Base-by-base conservation (phyloP, 768 basidiomycete species). In the Collybia nuda region DNA sequence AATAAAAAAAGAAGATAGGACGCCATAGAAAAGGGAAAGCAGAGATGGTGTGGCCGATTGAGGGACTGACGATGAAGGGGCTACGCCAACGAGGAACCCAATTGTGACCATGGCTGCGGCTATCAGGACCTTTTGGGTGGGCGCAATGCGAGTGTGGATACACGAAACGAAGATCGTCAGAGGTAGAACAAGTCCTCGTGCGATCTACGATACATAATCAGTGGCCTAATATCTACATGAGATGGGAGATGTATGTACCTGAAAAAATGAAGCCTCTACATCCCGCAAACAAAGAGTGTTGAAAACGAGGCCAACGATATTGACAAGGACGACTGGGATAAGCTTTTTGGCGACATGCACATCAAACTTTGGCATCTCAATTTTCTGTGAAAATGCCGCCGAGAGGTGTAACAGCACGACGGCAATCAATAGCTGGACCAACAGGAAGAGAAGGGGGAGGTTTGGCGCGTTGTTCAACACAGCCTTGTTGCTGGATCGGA, bases 251-350 rank as follows among this genome's bases (percentile, higher is more conserved):
- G 32, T 17, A 38, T 55, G 32, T 55, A 85, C 86, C 75, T 90
- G 88, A 67, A 90, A 92, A 66, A 86, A 92, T 0, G 85, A 83
- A 2, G 89, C 88, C 49, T 91, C 89, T 17, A 92, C 88, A 47
- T 81, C 84, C 22, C 87, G 77, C 47, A 91, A 71, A 60, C 90
- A 91, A 5, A 90, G 76, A 1, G 84, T 89, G 56, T 90, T 90
- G 73, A 90, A 90, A 1, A 88, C 79, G 3, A 92, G 74, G 1
- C 89, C 88, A 6, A 83, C 68, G n/a, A 88, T 80, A 59, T 88
- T 88, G 39, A 88, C 83, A 1, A 78, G 65, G 0, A 88, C 78
- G 7, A 88, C 81, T 2, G 86, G 83, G 2, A 77, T 55, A 4
- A 88, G 75, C 56, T 83, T 85, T 61, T 76, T 81, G 6, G 77